Evolutionary conservation across 805 yeast species (phyloP).

Genomic region (Kodamaea neixiangensis): DNA sequence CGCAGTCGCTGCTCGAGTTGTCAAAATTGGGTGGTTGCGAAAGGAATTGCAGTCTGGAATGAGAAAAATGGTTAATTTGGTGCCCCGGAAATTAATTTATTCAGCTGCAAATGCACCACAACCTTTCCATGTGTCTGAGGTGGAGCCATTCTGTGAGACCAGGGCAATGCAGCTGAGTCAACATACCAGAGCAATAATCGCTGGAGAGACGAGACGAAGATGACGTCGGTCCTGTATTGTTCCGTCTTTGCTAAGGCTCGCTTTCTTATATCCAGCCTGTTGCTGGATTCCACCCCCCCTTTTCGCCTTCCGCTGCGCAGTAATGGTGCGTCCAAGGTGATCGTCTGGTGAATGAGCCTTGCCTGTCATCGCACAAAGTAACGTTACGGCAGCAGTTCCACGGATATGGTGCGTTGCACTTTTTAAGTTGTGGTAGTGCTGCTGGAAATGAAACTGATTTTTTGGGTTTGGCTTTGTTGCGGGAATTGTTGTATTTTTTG

Average conservation of each 20-base stretch:
- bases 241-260: neutral
- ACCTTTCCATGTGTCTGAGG: no score
- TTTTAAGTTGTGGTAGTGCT: neutral
- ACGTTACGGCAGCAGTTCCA: neutral
- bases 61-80: no score
- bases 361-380: neutral
- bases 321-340: neutral
- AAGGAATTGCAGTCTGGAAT: neutral
- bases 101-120: no score
- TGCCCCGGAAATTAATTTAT: no score
- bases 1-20: neutral
- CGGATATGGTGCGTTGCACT: neutral
- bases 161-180: no score
- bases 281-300: neutral
- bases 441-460: neutral
- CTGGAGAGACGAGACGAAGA: neutral
- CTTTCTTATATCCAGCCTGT: neutral
- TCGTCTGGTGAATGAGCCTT: neutral
- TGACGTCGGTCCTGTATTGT: neutral
- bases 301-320: neutral
- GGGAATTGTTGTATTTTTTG: slow-evolving; percentile 4
- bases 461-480: neutral
- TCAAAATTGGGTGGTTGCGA: neutral
- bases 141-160: no score
- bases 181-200: no score